Evolutionary conservation across 495 filamentous ascomycete species (phyloP).

Genomic region (Beverwykella pulmonaria): DNA sequence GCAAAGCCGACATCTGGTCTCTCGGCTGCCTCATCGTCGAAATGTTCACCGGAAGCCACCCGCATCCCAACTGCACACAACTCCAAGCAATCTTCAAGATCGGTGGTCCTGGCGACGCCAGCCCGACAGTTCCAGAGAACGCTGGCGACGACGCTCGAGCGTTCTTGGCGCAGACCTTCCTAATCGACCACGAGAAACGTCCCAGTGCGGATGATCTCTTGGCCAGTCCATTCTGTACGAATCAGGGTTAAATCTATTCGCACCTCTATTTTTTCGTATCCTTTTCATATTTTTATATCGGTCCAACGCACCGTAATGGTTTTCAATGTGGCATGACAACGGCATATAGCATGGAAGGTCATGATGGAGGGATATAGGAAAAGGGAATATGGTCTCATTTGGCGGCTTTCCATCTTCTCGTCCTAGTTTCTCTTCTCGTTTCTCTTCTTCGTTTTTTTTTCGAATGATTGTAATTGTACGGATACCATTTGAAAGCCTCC

Average conservation of each 20-base stretch:
- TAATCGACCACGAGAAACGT: conserved; percentile 88
- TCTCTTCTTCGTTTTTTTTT: not conserved
- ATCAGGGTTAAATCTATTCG: conserved; percentile 20
- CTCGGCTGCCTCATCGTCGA: conserved; percentile 95
- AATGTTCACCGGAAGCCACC: conserved; percentile 97
- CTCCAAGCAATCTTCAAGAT: conserved; percentile 99
- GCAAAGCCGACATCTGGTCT: conserved; percentile 99
- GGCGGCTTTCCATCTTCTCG: conserved; percentile 5
- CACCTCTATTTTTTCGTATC: not conserved
- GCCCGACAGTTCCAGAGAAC: conserved; percentile 85
- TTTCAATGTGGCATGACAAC: conserved; percentile 30
- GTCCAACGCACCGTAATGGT: conserved; percentile 17
- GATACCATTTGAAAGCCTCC: conserved; percentile 27
- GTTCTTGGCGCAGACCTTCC: conserved; percentile 89
- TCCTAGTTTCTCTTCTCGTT: not conserved
- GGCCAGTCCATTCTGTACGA: conserved; percentile 66
- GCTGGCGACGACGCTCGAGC: conserved; percentile 81
- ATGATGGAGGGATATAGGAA: conserved; percentile 6
- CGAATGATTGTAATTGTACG: conserved; percentile 28
- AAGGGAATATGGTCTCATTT: conserved; percentile 10
- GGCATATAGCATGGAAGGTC: conserved; percentile 28
- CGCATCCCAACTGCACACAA: conserved; percentile 96
- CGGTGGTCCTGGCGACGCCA: conserved; percentile 74
- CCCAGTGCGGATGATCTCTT: conserved; percentile 90
- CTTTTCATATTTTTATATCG: not conserved